These are phyloP conservation scores for Saccharomyces hybrid DNA, from an alignment of 1,139 yeast species.

Conservation along the genomic window DNA sequence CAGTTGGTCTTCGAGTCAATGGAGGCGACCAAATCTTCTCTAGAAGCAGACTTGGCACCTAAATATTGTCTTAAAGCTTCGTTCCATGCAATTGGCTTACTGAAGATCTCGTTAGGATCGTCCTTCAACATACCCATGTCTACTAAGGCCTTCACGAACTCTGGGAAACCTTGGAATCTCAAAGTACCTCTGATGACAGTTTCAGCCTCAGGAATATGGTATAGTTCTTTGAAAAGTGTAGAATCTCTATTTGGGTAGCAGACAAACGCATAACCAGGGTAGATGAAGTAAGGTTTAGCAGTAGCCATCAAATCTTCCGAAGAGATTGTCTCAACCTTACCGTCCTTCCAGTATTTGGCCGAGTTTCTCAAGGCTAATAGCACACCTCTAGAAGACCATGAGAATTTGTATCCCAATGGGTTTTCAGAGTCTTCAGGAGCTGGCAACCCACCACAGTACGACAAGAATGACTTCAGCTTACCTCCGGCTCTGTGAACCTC, in stretches of 20 bases:
- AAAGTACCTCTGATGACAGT: conserved; percentile 95
- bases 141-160: conserved; percentile 88
- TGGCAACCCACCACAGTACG: conserved; percentile 98
- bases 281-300: conserved; percentile 90
- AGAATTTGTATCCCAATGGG: conserved; percentile 96
- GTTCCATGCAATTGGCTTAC: conserved; percentile 68
- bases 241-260: conserved; percentile 98
- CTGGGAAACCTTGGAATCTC: conserved; percentile 98
- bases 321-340: conserved; percentile 66
- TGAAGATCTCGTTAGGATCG: conserved; percentile 52
- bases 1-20: conserved; percentile 74
- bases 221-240: conserved; percentile 83
- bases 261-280: conserved; percentile 92
- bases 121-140: conserved; percentile 90
- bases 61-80: conserved; percentile 72
- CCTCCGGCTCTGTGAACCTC: conserved; percentile 91
- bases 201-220: conserved; percentile 93
- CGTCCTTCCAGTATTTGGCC: conserved; percentile 84
- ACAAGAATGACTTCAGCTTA: conserved; percentile 83
- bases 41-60: conserved; percentile 62
- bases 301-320: conserved; percentile 93
- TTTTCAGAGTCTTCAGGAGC: conserved; percentile 96
- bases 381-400: conserved; percentile 98
- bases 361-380: conserved; percentile 88
- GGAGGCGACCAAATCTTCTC: conserved; percentile 65